Evolutionary conservation across 2,329 filamentous ascomycete species (phyloP).

Genomic region (Colletotrichum incanum): DNA sequence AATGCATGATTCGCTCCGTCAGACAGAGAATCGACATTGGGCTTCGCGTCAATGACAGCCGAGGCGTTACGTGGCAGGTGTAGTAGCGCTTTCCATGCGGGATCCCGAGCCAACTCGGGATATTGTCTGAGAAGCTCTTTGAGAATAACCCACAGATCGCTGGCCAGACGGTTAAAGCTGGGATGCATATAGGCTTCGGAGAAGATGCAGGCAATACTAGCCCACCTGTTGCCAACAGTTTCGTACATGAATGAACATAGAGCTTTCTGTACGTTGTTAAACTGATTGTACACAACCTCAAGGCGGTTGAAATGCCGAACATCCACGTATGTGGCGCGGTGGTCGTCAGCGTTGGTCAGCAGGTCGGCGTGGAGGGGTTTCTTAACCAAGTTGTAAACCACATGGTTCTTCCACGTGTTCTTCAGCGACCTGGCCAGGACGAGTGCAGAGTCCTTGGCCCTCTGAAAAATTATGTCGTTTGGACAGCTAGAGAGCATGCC

Average conservation of each 20-base stretch:
- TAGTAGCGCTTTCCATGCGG: slow-evolving; percentile 7
- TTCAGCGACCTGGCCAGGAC: slow-evolving; percentile 43
- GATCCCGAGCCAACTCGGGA: slow-evolving; percentile 25
- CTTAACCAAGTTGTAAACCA: slow-evolving; percentile 27
- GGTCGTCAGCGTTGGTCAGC: slow-evolving; percentile 48
- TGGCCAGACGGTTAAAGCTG: background rate
- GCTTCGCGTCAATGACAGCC: background rate
- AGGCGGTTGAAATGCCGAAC: slow-evolving; percentile 48
- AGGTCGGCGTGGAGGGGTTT: background rate
- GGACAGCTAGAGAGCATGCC: slow-evolving; percentile 45
- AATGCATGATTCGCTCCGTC: slow-evolving; percentile 22
- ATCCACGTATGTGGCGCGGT: slow-evolving; percentile 57
- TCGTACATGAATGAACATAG: slow-evolving; percentile 57
- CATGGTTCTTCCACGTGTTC: slow-evolving; percentile 16
- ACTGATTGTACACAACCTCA: slow-evolving; percentile 45
- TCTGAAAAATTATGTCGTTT: slow-evolving; percentile 29
- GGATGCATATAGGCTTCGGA: background rate
- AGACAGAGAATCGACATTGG: background rate
- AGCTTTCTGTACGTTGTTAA: slow-evolving; percentile 53
- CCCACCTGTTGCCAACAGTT: slow-evolving; percentile 43
- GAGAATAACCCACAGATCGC: background rate
- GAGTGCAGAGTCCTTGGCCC: slow-evolving; percentile 37
- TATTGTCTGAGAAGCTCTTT: background rate
- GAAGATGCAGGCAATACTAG: background rate
- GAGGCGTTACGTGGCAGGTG: background rate